Conservation (phyloP, 495 filamentous ascomycete species). For the Xylaria flabelliformis region DNA sequence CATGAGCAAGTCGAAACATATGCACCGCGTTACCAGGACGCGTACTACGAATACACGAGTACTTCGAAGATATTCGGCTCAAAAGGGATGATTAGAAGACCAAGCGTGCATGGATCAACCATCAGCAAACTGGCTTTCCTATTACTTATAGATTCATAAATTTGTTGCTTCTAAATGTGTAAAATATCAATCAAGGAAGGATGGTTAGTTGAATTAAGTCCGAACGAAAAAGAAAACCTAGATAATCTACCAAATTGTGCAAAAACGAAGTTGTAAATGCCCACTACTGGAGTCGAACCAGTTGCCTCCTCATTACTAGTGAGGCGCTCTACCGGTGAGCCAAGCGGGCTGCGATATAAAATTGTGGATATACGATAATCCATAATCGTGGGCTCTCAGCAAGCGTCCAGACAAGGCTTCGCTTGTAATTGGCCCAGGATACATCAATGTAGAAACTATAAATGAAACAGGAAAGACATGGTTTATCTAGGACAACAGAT, state of each 20-base stretch:
- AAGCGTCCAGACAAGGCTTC: neutral
- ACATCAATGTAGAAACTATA: neutral
- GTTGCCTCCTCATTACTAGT: constrained; percentile 32
- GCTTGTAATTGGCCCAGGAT: neutral
- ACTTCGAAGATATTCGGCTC: neutral
- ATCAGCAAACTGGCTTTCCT: neutral
- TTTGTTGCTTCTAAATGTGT: neutral
- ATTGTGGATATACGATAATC: too few relatives aligned
- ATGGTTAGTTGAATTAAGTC: neutral
- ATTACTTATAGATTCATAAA: neutral
- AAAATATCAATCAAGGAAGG: too few relatives aligned
- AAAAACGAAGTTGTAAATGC: neutral
- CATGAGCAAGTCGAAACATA: neutral
- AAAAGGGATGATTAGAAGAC: neutral
- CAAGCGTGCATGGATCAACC: neutral
- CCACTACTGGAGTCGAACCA: constrained; percentile 32
- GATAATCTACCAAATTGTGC: neutral
- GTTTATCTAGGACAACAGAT: too few relatives aligned
- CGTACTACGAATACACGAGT: neutral
- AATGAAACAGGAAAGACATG: neutral
- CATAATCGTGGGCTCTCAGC: too few relatives aligned
- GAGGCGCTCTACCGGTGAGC: constrained; percentile 31
- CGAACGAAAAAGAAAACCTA: neutral
- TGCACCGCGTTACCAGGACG: neutral
- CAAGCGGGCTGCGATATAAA: constrained; percentile 19